These are phyloP conservation scores for Endotrypanum monterogeii DNA, from an alignment of 208 protist species.

Conservation along the genomic window DNA sequence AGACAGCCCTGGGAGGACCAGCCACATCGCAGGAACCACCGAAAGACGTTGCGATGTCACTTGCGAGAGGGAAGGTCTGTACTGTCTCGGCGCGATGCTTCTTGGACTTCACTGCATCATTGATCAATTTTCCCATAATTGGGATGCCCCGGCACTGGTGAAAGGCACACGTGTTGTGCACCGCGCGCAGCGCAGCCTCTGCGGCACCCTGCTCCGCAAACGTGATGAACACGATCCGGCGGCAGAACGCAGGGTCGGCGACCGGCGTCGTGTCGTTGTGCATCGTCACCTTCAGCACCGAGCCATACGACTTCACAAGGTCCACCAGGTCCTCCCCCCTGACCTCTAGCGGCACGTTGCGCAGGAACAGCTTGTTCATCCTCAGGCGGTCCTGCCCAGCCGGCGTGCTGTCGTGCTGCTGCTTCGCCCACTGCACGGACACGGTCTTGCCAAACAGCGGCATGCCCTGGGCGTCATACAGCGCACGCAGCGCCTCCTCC, in stretches of 20 bases:
- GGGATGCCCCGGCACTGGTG: conserved; percentile 40
- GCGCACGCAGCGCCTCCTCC: conserved; percentile 29
- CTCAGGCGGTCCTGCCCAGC: conserved; percentile 27
- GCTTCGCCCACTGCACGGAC: conserved; percentile 37
- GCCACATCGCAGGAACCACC: background rate
- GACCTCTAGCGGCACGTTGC: conserved; percentile 48
- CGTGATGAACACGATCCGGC: conserved; percentile 54
- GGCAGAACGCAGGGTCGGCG: background rate
- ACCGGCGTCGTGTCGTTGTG: conserved; percentile 33
- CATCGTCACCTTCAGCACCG: conserved; percentile 31
- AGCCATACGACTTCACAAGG: conserved; percentile 24
- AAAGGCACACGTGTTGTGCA: conserved; percentile 55
- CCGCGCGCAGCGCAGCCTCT: conserved; percentile 28
- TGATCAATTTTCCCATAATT: conserved; percentile 31
- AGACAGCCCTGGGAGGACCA: background rate
- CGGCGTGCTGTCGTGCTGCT: conserved; percentile 40
- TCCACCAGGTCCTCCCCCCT: conserved; percentile 18
- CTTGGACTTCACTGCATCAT: conserved; percentile 20
- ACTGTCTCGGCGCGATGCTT: conserved; percentile 8
- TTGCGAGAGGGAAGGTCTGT: background rate
- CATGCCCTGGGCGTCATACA: conserved; percentile 13
- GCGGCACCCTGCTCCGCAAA: conserved; percentile 42
- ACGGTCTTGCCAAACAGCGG: conserved; percentile 24
- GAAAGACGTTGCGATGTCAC: background rate
- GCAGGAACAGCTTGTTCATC: conserved; percentile 58